Evolutionary conservation across 306 rosid genomes (phyloP).

Genomic region (Gastrolobium villosum): DNA sequence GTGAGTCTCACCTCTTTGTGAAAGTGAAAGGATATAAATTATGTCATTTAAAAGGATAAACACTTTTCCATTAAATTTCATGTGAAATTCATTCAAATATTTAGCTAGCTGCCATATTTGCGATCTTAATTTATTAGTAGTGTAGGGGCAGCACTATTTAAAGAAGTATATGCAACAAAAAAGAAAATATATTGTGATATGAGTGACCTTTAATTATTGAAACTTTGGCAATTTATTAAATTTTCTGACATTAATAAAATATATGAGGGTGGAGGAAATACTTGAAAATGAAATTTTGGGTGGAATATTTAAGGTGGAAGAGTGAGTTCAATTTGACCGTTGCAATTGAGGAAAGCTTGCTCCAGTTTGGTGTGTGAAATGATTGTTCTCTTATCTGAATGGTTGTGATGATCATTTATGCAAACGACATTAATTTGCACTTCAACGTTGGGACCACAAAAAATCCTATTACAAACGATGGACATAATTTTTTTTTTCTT

Average conservation of each 20-base stretch:
- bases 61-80: too few relatives aligned
- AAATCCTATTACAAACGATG: slow-evolving; percentile 37
- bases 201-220: not conserved
- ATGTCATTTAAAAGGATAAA: too few relatives aligned
- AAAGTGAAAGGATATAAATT: too few relatives aligned
- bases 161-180: not conserved
- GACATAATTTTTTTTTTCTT: not conserved
- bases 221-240: not conserved
- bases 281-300: not conserved
- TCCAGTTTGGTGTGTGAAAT: slow-evolving; percentile 42
- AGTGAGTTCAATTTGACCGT: slow-evolving; percentile 21
- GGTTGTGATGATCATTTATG: slow-evolving; percentile 53
- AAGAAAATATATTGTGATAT: not conserved
- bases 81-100: not conserved
- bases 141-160: not conserved
- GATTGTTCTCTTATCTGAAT: slow-evolving; percentile 50
- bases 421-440: slow-evolving; percentile 37
- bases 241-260: not conserved
- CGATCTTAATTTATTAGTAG: not conserved
- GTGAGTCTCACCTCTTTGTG: too few relatives aligned
- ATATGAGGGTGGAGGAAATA: not conserved
- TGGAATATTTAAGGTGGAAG: slow-evolving; percentile 10
- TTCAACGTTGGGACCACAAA: slow-evolving; percentile 52
- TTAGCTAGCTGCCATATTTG: not conserved
- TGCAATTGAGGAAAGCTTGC: slow-evolving; percentile 26